Evolutionary conservation across 768 basidiomycete genomes (phyloP), one percentile per base, ranked within the genome.

Genomic region (Royoungia palumana): DNA sequence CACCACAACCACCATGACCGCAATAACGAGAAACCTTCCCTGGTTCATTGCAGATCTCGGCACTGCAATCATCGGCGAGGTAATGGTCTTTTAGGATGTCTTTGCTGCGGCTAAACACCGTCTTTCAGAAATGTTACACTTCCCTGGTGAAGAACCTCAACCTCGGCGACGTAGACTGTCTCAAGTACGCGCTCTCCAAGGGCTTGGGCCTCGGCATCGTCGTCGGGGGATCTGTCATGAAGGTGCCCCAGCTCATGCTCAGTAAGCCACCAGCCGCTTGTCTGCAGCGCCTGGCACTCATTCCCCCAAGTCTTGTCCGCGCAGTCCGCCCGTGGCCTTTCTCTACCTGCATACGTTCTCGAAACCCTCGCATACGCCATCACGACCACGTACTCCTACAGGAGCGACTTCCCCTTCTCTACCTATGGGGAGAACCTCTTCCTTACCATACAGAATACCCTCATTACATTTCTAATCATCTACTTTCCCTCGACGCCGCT

Each of bases 361-460:
- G 95, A 98, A 64, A 97, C 95, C 0, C 73, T 89, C 24, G 80
- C 90, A 1, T 96, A 96, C 59, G 87, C 86, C 22, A 94, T 99
- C 60, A 93, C 85, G 0, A 79, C 94, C 22, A 82, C 83, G 11
- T 99, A 98, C 70, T 87, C 94, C 2, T 82, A 81, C 59, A 77
- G 92, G 20, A 87, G 91, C 61, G 67, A 74, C 20, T 97, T 94
- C 69, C 93, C 96, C 0, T 96, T 97, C 75, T 92, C 90, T 17
- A 97, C 96, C 1, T 99, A 97, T 51, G 96, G 96, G 61, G 96
- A 99, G 70, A 97, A 95, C 74, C 66, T 94, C 48, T 97, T 97
- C 81, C 78, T 98, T 41, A 84, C 90, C 25, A 61, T 93, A 50
- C 93, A 95, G 69, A 93, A 95, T 72, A 74, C 86, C 58, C 52